Conservation (phyloP, 2,329 filamentous ascomycete species). For the Colletotrichum gloeosporioides region DNA sequence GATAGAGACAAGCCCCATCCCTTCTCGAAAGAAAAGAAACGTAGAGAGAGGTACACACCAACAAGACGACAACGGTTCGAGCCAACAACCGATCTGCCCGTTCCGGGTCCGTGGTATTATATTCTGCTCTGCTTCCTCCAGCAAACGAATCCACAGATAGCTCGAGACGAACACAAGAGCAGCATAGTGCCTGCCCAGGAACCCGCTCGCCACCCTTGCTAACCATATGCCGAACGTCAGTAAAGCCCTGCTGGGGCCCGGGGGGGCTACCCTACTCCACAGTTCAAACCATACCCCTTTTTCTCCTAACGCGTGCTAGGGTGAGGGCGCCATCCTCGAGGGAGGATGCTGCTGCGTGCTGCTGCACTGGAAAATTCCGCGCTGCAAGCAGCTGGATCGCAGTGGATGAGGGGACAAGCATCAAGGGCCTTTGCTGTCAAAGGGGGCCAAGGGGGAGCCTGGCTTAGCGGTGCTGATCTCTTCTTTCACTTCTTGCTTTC, state of each 20-base stretch:
- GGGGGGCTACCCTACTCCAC: neutral
- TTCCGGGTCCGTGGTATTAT: constrained; percentile 1
- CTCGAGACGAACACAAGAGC: neutral
- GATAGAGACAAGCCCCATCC: constrained; percentile 8
- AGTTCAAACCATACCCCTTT: constrained; percentile 2
- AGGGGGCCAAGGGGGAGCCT: neutral
- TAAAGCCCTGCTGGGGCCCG: neutral
- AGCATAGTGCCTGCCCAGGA: neutral
- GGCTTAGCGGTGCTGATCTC: neutral
- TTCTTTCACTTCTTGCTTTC: neutral
- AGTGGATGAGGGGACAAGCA: neutral
- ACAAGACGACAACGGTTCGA: neutral
- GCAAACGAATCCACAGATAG: neutral
- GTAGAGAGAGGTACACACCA: neutral
- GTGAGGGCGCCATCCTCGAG: neutral
- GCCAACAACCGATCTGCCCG: neutral
- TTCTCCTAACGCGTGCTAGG: neutral
- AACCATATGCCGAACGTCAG: neutral
- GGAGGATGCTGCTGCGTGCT: neutral
- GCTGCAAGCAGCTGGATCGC: neutral
- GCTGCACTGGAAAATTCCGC: neutral
- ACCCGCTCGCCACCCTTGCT: neutral
- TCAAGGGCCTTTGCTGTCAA: neutral
- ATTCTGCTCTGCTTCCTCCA: neutral
- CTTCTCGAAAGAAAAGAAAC: neutral